Percentiles rank a stretch among this genome's conserved stretches.
phyloP scores from a whole-genome alignment of 2,329 filamentous ascomycete genomes.

The Nannizzia gypsea region DNA sequence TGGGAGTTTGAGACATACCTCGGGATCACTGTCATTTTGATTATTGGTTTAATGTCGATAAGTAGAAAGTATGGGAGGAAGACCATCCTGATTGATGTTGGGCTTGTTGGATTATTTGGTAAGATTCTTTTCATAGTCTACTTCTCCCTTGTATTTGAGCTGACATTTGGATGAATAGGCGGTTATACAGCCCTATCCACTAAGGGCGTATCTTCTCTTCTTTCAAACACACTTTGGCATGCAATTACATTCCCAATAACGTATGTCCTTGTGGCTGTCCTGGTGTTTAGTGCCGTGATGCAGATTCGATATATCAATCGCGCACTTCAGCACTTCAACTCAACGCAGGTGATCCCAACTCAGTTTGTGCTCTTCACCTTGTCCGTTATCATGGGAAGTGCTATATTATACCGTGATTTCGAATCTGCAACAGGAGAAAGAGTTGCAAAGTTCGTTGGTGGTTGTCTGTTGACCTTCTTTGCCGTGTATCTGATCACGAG shows the following conservation, averaged over 20 bases:
- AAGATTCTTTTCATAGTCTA: conserved; percentile 25
- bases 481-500: conserved; percentile 97
- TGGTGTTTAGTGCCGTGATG: conserved; percentile 79
- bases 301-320: conserved; percentile 95
- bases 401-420: conserved; percentile 88
- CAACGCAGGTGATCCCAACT: conserved; percentile 93
- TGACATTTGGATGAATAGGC: conserved; percentile 38
- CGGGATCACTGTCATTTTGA: conserved; percentile 60
- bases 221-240: conserved; percentile 80
- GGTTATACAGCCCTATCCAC: conserved; percentile 95
- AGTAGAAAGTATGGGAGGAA: conserved; percentile 75
- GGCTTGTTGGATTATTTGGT: conserved; percentile 89
- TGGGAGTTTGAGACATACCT: conserved; percentile 88
- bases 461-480: conserved; percentile 83
- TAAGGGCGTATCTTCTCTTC: conserved; percentile 88
- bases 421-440: conserved; percentile 64
- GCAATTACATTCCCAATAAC: conserved; percentile 86
- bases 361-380: conserved; percentile 96
- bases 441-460: conserved; percentile 74
- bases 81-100: conserved; percentile 82
- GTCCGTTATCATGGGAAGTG: conserved; percentile 88
- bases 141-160: conserved; percentile 8
- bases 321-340: conserved; percentile 82
- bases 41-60: conserved; percentile 64
- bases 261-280: conserved; percentile 68